These are phyloP conservation scores for Thalassiosira hispida DNA, from an alignment of 352 stramenopile genomes.

Conservation along the genomic window DNA sequence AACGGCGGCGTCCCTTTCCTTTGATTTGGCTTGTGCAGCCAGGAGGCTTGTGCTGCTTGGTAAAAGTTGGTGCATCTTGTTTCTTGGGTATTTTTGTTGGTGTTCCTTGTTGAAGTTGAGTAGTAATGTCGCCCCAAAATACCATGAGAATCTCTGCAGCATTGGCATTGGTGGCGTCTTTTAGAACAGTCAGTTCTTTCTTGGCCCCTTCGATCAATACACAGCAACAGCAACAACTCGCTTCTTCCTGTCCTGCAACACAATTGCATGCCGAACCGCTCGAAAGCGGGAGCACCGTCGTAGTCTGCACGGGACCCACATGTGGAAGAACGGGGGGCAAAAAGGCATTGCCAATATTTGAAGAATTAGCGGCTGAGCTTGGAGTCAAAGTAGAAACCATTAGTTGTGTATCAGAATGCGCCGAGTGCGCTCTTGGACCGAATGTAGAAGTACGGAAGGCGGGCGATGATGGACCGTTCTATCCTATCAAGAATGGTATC, in stretches of 20 bases:
- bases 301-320: constrained; percentile 67
- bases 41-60: too few relatives aligned
- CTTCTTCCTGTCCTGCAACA: neutral
- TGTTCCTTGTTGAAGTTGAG: neutral
- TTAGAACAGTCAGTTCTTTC: neutral
- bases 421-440: constrained; percentile 68
- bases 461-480: constrained; percentile 68
- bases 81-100: too few relatives aligned
- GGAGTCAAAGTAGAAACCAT: constrained; percentile 65
- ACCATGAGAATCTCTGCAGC: neutral
- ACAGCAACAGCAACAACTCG: neutral
- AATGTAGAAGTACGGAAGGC: constrained; percentile 67
- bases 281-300: constrained; percentile 54
- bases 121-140: neutral
- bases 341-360: constrained; percentile 55
- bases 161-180: neutral
- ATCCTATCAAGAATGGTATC: constrained; percentile 69
- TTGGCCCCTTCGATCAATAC: neutral
- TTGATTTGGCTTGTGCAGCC: too few relatives aligned
- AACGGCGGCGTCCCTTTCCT: too few relatives aligned
- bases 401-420: constrained; percentile 70
- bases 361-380: constrained; percentile 49
- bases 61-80: too few relatives aligned
- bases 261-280: constrained; percentile 45
- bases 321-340: constrained; percentile 59